phyloP scores from a whole-genome alignment of 2,329 filamentous ascomycete species.

The Fulvia fulva region DNA sequence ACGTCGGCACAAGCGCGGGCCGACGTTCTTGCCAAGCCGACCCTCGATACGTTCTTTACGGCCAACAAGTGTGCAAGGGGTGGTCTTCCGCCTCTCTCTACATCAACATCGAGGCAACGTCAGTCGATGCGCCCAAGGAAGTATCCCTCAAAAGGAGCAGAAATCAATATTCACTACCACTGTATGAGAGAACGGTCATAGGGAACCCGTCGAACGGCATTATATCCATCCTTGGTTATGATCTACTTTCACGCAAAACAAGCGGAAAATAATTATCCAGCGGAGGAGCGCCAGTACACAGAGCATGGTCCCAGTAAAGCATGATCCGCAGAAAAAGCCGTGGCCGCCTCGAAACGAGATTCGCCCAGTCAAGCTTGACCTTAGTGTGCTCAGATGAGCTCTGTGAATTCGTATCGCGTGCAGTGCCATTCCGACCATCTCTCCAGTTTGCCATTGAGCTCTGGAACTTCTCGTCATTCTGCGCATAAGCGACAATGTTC shows the following conservation, averaged over 20 bases:
- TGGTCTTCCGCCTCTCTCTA: no score
- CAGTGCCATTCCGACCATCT: not conserved
- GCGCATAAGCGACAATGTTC: slow-evolving; percentile 10
- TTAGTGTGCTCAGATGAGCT: not conserved
- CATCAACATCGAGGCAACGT: no score
- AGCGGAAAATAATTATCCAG: slow-evolving; percentile 9
- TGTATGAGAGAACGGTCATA: no score
- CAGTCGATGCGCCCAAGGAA: no score
- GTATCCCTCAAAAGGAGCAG: no score
- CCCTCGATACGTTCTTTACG: no score
- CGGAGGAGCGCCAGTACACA: slow-evolving; percentile 8
- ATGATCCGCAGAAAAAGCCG: slow-evolving; percentile 10
- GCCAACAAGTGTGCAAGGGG: no score
- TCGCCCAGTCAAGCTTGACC: slow-evolving; percentile 11
- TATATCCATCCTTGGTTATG: no score
- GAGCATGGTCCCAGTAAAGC: slow-evolving; percentile 9
- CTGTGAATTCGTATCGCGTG: not conserved
- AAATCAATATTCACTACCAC: no score
- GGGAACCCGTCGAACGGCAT: no score
- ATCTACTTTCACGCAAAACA: not conserved
- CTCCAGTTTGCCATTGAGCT: slow-evolving; percentile 8
- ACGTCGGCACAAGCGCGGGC: no score
- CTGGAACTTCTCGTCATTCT: slow-evolving; percentile 6
- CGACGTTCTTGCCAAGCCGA: no score
- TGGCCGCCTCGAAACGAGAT: slow-evolving; percentile 8